Evolutionary conservation across 805 yeast genomes (phyloP).

Genomic region (Starmerella cellae): DNA sequence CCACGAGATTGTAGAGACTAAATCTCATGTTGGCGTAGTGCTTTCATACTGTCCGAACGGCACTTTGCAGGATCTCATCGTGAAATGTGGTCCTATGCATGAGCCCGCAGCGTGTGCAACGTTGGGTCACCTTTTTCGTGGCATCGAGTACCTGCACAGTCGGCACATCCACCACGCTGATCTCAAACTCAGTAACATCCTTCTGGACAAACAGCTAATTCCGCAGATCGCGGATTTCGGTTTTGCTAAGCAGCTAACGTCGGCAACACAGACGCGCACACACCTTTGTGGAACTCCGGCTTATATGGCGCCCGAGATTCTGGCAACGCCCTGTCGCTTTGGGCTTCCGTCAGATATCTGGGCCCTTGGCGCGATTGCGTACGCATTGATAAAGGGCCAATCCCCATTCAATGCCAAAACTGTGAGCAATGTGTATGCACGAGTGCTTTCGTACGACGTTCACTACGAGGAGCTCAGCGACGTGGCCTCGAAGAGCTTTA

Average conservation of each 20-base stretch:
- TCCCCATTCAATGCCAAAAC: slow-evolving; percentile 95
- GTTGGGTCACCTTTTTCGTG: slow-evolving; percentile 83
- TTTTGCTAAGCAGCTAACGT: slow-evolving; percentile 70
- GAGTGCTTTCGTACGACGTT: slow-evolving; percentile 70
- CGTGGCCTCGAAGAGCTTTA: slow-evolving; percentile 55
- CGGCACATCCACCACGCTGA: slow-evolving; percentile 90
- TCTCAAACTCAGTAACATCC: slow-evolving; percentile 83
- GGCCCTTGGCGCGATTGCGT: slow-evolving; percentile 96
- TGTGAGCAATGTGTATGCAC: slow-evolving; percentile 74
- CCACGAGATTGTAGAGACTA: slow-evolving; percentile 89
- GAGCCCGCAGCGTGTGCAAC: slow-evolving; percentile 83
- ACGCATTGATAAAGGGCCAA: slow-evolving; percentile 75
- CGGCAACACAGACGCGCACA: slow-evolving; percentile 59
- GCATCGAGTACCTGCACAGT: slow-evolving; percentile 78
- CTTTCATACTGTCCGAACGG: slow-evolving; percentile 90
- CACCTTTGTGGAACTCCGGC: slow-evolving; percentile 97
- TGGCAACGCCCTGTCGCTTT: slow-evolving; percentile 54
- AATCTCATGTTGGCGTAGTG: slow-evolving; percentile 75
- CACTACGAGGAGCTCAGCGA: slow-evolving; percentile 50
- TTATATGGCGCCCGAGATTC: slow-evolving; percentile 94
- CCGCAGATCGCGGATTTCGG: slow-evolving; percentile 95
- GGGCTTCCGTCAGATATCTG: slow-evolving; percentile 91
- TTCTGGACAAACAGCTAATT: slow-evolving; percentile 83
- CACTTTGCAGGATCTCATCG: slow-evolving; percentile 78
- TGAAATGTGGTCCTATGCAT: slow-evolving; percentile 62